Base-by-base conservation (phyloP, 2,329 filamentous ascomycete genomes). In the Daldinia sp. region DNA sequence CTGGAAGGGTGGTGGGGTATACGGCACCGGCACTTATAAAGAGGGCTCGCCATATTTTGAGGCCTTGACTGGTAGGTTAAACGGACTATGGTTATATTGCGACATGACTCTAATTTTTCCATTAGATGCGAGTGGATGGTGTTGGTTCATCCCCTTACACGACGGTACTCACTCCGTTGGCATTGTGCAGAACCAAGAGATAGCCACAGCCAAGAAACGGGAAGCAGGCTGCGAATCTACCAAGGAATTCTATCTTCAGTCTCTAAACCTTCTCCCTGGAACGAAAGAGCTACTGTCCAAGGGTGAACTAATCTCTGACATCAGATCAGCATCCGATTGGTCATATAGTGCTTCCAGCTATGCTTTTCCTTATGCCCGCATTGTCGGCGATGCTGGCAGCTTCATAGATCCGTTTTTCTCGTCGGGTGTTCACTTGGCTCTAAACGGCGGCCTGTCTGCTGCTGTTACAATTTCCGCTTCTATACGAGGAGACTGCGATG, bases 361-460 rank as follows among this genome's bases (percentile, higher is more conserved):
- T 68, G 79, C 82, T 0, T 61, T 74, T n/a, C 79, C 79, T 1
- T 66, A 80, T 60, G 70, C 78, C 3, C 82, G 83, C 18, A 78
- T 85, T 10, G 78, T 74, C 4, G 83, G 84, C 1, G 83, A 86
- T 65, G 83, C 83, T 0, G 84, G 82, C 1, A 82, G 79, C 68
- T 86, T 86, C 68, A 84, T 86, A 65, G 83, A 86, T 63, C 83
- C 83, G 0, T 81, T 79, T 64, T 86, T 85, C 74, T 84, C 82
- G 0, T 85, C 83, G 0, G 83, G 83, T 9, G 78, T 83, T 2
- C 84, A 86, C 66, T 74, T 86, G 0, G 84, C 84, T 1, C 39
- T 86, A 0, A 66, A 76, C 0, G 75, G 79, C 15, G 83, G 76
- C 3, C 78, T 87, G 0, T 82, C 84, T 0, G 83, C 85, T 0